phyloP scores from a whole-genome alignment of 179 eudicot species.

The Amaranthus tricolor region DNA sequence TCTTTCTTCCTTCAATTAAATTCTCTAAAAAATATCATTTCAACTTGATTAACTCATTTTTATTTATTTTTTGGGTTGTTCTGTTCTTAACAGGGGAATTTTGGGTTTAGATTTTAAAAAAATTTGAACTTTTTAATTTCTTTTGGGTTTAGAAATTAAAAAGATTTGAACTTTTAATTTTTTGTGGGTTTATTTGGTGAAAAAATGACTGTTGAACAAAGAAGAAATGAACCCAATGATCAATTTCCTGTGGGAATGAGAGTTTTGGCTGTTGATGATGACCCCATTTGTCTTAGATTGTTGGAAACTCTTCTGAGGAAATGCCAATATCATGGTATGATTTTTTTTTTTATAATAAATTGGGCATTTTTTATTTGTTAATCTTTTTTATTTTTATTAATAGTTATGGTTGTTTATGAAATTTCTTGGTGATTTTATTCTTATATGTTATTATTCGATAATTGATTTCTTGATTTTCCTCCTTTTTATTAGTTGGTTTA shows the following conservation, averaged over 20 bases:
- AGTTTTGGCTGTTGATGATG: slow-evolving; percentile 96
- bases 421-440: background rate
- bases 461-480: background rate
- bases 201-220: slow-evolving; percentile 48
- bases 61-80: slow-evolving; percentile 7
- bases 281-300: slow-evolving; percentile 67
- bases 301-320: slow-evolving; percentile 62
- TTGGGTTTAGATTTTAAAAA: slow-evolving; percentile 25
- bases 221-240: slow-evolving; percentile 33
- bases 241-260: slow-evolving; percentile 87
- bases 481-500: background rate
- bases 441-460: background rate
- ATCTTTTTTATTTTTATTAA: background rate
- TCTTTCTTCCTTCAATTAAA: slow-evolving; percentile 15
- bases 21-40: background rate
- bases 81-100: slow-evolving; percentile 27
- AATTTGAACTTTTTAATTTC: background rate
- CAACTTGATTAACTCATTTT: no score
- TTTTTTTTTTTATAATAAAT: background rate
- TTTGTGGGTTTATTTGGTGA: slow-evolving; percentile 5
- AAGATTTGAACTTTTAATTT: slow-evolving; percentile 4
- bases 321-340: slow-evolving; percentile 85
- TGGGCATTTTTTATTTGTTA: slow-evolving; percentile 14
- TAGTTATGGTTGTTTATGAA: slow-evolving; percentile 6
- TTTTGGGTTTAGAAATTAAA: slow-evolving; percentile 5